Conservation (phyloP, 495 filamentous ascomycete species). For the Penicillium argentinense region DNA sequence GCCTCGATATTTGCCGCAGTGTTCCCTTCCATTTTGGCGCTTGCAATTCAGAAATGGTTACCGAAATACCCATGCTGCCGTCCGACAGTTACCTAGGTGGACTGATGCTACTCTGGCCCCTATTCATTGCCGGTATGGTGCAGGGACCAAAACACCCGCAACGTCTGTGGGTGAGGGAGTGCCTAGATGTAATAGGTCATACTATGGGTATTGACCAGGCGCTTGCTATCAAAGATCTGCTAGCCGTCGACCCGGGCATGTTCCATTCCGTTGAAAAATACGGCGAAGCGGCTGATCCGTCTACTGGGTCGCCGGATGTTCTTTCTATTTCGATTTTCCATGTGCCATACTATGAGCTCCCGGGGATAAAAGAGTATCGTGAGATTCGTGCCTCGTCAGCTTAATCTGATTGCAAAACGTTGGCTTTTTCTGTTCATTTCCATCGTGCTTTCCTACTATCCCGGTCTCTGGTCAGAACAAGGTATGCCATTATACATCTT, state of each 20-base stretch:
- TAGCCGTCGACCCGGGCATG: conserved; percentile 3
- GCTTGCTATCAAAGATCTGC: conserved; percentile 1
- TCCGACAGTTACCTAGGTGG: conserved; percentile 2
- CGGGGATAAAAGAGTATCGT: neutral
- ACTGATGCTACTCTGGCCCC: conserved; percentile 5
- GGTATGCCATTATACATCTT: too few relatives aligned
- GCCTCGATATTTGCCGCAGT: conserved; percentile 3
- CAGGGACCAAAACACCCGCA: neutral
- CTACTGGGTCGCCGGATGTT: neutral
- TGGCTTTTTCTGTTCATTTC: too few relatives aligned
- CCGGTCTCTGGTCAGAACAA: too few relatives aligned
- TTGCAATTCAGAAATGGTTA: conserved; percentile 1
- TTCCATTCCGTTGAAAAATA: neutral
- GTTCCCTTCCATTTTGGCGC: conserved; percentile 5
- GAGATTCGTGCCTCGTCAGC: neutral
- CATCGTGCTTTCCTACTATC: too few relatives aligned
- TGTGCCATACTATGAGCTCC: neutral
- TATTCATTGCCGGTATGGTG: conserved; percentile 3
- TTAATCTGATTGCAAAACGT: too few relatives aligned
- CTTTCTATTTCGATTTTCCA: neutral
- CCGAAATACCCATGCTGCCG: neutral
- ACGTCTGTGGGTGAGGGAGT: neutral
- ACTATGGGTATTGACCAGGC: conserved; percentile 2
- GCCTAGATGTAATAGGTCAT: neutral
- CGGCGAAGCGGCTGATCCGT: neutral